Evolutionary conservation across 495 filamentous ascomycete species (phyloP).

Genomic region (Hypoxylon perforatum): DNA sequence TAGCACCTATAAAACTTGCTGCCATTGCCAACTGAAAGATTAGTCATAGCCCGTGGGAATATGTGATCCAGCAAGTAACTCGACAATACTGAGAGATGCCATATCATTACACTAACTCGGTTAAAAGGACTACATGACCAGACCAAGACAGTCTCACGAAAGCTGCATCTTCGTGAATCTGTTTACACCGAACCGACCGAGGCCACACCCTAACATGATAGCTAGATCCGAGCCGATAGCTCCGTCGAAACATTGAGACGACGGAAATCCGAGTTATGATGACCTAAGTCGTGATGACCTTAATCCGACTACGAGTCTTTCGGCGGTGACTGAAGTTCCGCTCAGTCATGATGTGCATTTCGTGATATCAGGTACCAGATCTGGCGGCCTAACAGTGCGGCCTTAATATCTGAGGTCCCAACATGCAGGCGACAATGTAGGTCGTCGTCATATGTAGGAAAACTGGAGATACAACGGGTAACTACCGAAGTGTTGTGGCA

Average conservation of each 20-base stretch:
- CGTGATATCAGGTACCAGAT: not conserved
- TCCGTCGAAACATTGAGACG: constrained; percentile 2
- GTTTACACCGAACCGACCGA: not conserved
- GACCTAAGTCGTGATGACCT: constrained; percentile 22
- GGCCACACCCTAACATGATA: not conserved
- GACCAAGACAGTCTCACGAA: not conserved
- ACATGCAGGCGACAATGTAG: not conserved
- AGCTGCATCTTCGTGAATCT: not conserved
- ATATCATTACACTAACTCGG: constrained; percentile 5
- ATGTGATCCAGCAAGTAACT: not conserved
- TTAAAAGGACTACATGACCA: not conserved
- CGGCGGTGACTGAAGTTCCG: not conserved
- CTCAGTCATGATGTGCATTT: not conserved
- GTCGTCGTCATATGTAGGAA: not conserved
- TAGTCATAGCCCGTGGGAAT: not conserved
- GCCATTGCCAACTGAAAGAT: not conserved
- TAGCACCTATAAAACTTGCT: not conserved
- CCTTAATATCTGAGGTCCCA: not conserved
- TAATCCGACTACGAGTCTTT: constrained; percentile 18
- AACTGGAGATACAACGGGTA: not conserved
- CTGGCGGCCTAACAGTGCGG: not conserved
- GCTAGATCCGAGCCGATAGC: constrained; percentile 32
- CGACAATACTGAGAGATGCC: not conserved
- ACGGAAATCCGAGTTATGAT: constrained; percentile 28
- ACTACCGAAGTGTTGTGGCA: not conserved